Evolutionary conservation across 306 rosid genomes (phyloP).

Genomic region (Lupinus albus): DNA sequence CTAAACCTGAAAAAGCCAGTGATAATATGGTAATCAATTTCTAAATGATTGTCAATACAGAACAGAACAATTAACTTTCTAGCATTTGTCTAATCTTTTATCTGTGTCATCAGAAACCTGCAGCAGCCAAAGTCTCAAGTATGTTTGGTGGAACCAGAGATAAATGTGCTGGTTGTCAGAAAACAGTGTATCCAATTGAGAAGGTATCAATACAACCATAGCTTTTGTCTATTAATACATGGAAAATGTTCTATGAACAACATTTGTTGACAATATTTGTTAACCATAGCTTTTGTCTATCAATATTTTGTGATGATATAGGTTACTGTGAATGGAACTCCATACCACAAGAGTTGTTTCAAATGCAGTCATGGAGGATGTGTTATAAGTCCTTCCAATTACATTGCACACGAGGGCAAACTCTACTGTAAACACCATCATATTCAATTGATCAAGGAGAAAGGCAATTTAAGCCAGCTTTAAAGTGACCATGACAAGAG

Average conservation of each 20-base stretch:
- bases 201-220: slow-evolving; percentile 54
- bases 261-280: no score
- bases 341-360: slow-evolving; percentile 96
- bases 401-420: slow-evolving; percentile 93
- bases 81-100: not conserved
- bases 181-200: slow-evolving; percentile 92
- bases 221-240: no score
- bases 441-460: slow-evolving; percentile 88
- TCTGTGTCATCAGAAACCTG: slow-evolving; percentile 63
- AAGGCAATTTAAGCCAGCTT: slow-evolving; percentile 96
- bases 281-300: no score
- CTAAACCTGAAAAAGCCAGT: slow-evolving; percentile 72
- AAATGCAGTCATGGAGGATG: slow-evolving; percentile 98
- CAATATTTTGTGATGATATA: slow-evolving; percentile 33
- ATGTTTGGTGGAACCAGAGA: slow-evolving; percentile 98
- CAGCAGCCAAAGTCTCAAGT: slow-evolving; percentile 65
- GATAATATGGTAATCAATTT: slow-evolving; percentile 66
- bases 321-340: slow-evolving; percentile 96
- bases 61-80: not conserved
- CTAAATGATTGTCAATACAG: not conserved
- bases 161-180: slow-evolving; percentile 91
- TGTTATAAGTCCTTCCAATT: slow-evolving; percentile 93
- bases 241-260: no score
- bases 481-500: slow-evolving; percentile 74
- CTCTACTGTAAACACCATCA: slow-evolving; percentile 98